Percentiles rank a stretch among this genome's conserved stretches.
Evolutionary conservation across 164 flowering plant species (phyloP).

Genomic region (Annona cherimola): DNA sequence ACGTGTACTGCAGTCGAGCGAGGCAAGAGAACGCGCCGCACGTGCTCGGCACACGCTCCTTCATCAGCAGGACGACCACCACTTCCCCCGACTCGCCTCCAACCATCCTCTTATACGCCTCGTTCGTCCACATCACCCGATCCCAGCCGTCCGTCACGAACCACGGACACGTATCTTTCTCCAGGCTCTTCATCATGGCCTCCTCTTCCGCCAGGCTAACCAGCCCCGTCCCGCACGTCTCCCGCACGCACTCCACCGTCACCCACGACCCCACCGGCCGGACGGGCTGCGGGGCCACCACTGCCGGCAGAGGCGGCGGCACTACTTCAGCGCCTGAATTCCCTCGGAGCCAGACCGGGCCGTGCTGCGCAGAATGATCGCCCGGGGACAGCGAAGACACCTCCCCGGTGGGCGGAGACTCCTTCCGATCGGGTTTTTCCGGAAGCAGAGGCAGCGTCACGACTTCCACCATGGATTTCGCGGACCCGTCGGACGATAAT

Average conservation of each 20-base stretch:
- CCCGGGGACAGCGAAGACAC: slow-evolving; percentile 1
- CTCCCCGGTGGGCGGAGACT: slow-evolving; percentile 6
- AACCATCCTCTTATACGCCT: slow-evolving; percentile 49
- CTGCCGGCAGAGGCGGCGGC: slow-evolving; percentile 4
- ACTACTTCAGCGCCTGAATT: background rate
- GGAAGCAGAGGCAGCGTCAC: slow-evolving; percentile 63
- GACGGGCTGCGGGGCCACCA: slow-evolving; percentile 23
- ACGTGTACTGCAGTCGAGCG: slow-evolving; percentile 56
- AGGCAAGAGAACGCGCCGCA: slow-evolving; percentile 54
- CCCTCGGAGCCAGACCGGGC: background rate
- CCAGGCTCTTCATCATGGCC: slow-evolving; percentile 42
- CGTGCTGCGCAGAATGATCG: background rate
- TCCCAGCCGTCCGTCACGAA: slow-evolving; percentile 57
- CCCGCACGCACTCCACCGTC: slow-evolving; percentile 62
- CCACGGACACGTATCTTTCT: slow-evolving; percentile 74
- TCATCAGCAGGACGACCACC: slow-evolving; percentile 46
- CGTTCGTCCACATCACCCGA: slow-evolving; percentile 64
- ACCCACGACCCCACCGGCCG: slow-evolving; percentile 49
- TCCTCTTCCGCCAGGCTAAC: slow-evolving; percentile 46
- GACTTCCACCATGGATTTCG: slow-evolving; percentile 9
- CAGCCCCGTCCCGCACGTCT: slow-evolving; percentile 39
- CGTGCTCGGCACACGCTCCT: slow-evolving; percentile 24
- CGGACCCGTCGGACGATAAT: slow-evolving; percentile 17
- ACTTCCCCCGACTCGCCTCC: slow-evolving; percentile 19
- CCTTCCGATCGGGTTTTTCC: slow-evolving; percentile 44